Evolutionary conservation across 1,139 yeast species (phyloP).

Genomic region (Meyerozyma sp.): DNA sequence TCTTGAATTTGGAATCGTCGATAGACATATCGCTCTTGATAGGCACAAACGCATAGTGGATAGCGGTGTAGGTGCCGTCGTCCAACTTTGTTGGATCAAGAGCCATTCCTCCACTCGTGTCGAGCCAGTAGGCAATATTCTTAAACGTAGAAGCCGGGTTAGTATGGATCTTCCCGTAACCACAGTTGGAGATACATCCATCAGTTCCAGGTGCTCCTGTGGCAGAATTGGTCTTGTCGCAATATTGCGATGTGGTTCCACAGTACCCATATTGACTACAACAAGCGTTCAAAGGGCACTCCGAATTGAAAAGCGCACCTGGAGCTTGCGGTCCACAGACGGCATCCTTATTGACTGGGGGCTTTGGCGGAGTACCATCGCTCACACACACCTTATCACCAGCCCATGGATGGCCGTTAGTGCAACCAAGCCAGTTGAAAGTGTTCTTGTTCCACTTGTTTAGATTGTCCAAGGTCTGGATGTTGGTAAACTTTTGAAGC

Average conservation of each 20-base stretch:
- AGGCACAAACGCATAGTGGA: constrained; percentile 14
- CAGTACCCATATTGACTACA: constrained; percentile 12
- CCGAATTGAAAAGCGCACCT: constrained; percentile 5
- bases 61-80: constrained; percentile 6
- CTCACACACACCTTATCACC: constrained; percentile 12
- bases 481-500: constrained; percentile 1
- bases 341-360: constrained; percentile 8
- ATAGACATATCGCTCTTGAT: constrained; percentile 11
- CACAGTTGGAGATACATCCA: constrained; percentile 15
- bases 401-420: constrained; percentile 2
- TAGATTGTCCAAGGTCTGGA: constrained; percentile 5
- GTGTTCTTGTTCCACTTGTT: constrained; percentile 10
- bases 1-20: constrained; percentile 3
- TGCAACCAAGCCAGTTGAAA: constrained; percentile 13
- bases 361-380: constrained; percentile 11
- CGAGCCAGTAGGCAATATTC: constrained; percentile 15
- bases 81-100: constrained; percentile 9
- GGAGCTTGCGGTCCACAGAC: constrained; percentile 14
- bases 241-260: constrained; percentile 11
- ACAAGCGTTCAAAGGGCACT: constrained; percentile 15
- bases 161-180: constrained; percentile 12
- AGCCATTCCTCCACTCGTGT: constrained; percentile 7
- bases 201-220: constrained; percentile 8
- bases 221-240: constrained; percentile 6
- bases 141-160: constrained; percentile 11